Evolutionary conservation across 352 stramenopile species (phyloP).

Genomic region (Phytophthora brassicae): DNA sequence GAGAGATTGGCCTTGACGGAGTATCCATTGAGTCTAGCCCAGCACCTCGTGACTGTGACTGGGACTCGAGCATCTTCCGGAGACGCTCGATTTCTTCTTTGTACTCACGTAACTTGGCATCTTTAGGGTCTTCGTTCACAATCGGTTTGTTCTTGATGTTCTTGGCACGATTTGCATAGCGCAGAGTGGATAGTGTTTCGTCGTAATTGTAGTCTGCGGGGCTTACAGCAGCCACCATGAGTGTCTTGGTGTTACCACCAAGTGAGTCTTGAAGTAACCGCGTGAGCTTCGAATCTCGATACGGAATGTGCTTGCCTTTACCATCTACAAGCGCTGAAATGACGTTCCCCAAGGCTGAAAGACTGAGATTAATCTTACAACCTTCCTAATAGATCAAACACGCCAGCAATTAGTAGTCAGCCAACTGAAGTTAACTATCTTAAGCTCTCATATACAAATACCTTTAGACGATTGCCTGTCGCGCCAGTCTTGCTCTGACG

Average conservation of each 20-base stretch:
- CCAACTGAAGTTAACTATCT: neutral
- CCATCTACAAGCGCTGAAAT: conserved; percentile 86
- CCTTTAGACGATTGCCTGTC: conserved; percentile 77
- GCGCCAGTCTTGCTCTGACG: conserved; percentile 85
- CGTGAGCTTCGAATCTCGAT: conserved; percentile 92
- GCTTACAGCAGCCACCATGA: conserved; percentile 96
- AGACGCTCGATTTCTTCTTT: conserved; percentile 90
- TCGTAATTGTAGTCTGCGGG: conserved; percentile 95
- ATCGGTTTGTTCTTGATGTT: conserved; percentile 98
- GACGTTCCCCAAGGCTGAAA: conserved; percentile 82
- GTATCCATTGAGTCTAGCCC: conserved; percentile 38
- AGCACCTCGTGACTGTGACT: conserved; percentile 48
- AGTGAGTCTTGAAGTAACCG: conserved; percentile 92
- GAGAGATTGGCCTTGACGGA: conserved; percentile 29
- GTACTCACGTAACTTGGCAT: conserved; percentile 89
- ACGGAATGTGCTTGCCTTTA: conserved; percentile 89
- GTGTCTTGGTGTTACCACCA: conserved; percentile 94
- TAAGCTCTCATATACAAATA: conserved; percentile 3
- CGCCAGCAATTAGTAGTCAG: neutral
- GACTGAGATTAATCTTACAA: conserved; percentile 86
- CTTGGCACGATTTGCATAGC: conserved; percentile 95
- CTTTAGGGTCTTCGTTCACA: conserved; percentile 95
- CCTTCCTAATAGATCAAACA: conserved; percentile 57
- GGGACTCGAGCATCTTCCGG: conserved; percentile 74
- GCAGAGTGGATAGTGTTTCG: conserved; percentile 95